Evolutionary conservation across 345 rosid species (phyloP).

Genomic region (Sisymbrium irio): DNA sequence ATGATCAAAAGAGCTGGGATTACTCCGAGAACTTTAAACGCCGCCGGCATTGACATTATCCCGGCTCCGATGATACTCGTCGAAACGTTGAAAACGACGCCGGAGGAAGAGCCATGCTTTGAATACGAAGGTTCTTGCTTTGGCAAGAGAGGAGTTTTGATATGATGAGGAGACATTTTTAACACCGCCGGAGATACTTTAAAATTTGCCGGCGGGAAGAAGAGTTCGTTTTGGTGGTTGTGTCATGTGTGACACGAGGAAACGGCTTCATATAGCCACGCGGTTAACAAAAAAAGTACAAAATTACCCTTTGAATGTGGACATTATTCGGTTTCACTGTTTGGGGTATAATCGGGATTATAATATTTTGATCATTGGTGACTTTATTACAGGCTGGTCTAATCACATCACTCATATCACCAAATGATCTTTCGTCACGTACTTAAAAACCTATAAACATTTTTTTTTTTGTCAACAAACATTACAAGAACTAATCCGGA

Average conservation of each 20-base stretch:
- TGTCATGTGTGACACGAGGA: background rate
- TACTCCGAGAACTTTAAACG: conserved; percentile 76
- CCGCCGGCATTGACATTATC: conserved; percentile 93
- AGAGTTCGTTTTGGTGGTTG: too few relatives aligned
- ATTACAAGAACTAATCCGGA: too few relatives aligned
- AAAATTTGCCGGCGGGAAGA: conserved; percentile 30
- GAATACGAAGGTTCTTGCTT: conserved; percentile 19
- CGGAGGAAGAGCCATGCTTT: conserved; percentile 47
- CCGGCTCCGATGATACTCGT: conserved; percentile 88
- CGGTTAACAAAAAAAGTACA: background rate
- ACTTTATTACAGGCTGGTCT: conserved; percentile 31
- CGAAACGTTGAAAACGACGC: conserved; percentile 85
- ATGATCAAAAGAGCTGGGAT: conserved; percentile 70
- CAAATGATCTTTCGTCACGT: conserved; percentile 18
- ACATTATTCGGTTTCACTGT: background rate
- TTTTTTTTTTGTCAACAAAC: too few relatives aligned
- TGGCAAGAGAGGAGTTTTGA: conserved; percentile 52
- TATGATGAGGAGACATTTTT: conserved; percentile 53
- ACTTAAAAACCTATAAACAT: conserved; percentile 1
- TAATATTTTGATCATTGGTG: conserved; percentile 3
- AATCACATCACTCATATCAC: background rate
- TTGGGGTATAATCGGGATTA: conserved; percentile 3
- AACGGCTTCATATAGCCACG: conserved; percentile 29
- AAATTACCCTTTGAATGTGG: background rate
- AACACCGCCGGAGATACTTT: conserved; percentile 14